A percentile compares a stretch with the other conserved stretches of the same genome.
Evolutionary conservation across 2,329 filamentous ascomycete species (phyloP).

Genomic region (Microdochium bolleyi): DNA sequence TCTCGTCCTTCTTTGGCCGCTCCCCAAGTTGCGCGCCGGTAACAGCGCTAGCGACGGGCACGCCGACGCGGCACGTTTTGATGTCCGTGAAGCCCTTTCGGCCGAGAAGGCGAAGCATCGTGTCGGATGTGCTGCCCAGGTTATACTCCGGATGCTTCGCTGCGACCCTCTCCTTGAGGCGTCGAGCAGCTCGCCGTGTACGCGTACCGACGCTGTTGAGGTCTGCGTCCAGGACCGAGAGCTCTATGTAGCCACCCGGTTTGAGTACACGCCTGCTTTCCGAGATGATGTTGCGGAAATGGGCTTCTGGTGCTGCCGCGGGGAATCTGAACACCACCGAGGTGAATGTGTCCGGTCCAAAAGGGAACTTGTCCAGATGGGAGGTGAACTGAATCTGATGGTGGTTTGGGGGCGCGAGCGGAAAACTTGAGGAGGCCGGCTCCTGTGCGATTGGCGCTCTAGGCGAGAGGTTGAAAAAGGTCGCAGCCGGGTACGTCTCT

Average conservation of each 20-base stretch:
- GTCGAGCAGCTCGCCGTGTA: slow-evolving; percentile 59
- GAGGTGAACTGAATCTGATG: slow-evolving; percentile 64
- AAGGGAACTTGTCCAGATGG: slow-evolving; percentile 61
- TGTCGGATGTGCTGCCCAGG: slow-evolving; percentile 51
- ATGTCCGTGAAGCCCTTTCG: slow-evolving; percentile 63
- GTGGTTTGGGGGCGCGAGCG: slow-evolving; percentile 59
- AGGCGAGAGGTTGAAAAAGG: slow-evolving; percentile 69
- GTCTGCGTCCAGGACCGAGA: slow-evolving; percentile 71
- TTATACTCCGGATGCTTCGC: slow-evolving; percentile 50
- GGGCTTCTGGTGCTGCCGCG: slow-evolving; percentile 55
- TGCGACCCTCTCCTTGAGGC: slow-evolving; percentile 64
- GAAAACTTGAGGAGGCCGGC: slow-evolving; percentile 35
- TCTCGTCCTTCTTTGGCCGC: slow-evolving; percentile 32
- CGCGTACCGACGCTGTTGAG: slow-evolving; percentile 74
- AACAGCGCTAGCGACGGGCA: slow-evolving; percentile 54
- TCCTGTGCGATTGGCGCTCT: slow-evolving; percentile 41
- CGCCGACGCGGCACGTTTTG: slow-evolving; percentile 69
- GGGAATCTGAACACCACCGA: slow-evolving; percentile 74
- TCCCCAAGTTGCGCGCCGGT: slow-evolving; percentile 16
- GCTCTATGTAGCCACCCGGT: slow-evolving; percentile 71
- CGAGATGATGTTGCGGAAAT: slow-evolving; percentile 63
- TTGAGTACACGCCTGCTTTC: slow-evolving; percentile 73
- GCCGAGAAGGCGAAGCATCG: slow-evolving; percentile 59
- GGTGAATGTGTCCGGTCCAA: slow-evolving; percentile 67
- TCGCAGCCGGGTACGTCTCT: slow-evolving; percentile 66